A percentile compares a stretch with the other conserved stretches of the same genome.
Conservation (phyloP, 768 basidiomycete genomes). For the Serendipita indica region DNA sequence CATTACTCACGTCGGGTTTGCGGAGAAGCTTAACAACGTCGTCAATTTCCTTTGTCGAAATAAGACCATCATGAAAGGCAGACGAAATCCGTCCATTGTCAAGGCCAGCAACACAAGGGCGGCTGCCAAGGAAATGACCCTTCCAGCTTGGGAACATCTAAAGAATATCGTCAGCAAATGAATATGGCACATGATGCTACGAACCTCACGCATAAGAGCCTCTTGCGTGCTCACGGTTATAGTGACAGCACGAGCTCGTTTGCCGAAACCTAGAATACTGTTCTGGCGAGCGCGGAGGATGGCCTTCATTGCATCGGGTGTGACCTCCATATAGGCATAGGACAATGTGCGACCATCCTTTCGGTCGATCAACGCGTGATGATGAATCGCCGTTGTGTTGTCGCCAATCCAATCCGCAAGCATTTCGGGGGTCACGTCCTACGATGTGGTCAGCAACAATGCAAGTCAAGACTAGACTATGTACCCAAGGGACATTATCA, state of each 20-base stretch:
- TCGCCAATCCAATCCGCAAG: slow-evolving; percentile 39
- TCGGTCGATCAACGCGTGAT: slow-evolving; percentile 64
- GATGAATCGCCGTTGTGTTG: slow-evolving; percentile 45
- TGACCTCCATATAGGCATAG: slow-evolving; percentile 70
- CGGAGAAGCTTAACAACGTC: slow-evolving; percentile 54
- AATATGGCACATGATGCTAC: slow-evolving; percentile 18
- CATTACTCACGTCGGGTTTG: slow-evolving; percentile 53
- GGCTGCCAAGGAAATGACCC: slow-evolving; percentile 53
- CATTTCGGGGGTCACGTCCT: slow-evolving; percentile 75
- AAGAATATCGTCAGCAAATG: slow-evolving; percentile 3
- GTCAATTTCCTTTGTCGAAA: slow-evolving; percentile 52
- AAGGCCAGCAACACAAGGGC: slow-evolving; percentile 52
- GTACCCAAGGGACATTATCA: slow-evolving; percentile 81
- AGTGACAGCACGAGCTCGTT: slow-evolving; percentile 68
- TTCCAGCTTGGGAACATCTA: slow-evolving; percentile 73
- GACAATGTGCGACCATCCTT: slow-evolving; percentile 66
- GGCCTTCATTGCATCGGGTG: slow-evolving; percentile 31
- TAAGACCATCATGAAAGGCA: slow-evolving; percentile 48
- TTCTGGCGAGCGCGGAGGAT: slow-evolving; percentile 26
- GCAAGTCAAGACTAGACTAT: slow-evolving; percentile 21
- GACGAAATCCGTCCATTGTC: slow-evolving; percentile 40
- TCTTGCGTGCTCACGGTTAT: slow-evolving; percentile 66
- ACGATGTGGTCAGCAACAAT: background rate
- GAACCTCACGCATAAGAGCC: slow-evolving; percentile 67
- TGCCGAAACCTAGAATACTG: slow-evolving; percentile 58